Conservation (phyloP, 352 stramenopile genomes). For the Phytophthora megakarya region DNA sequence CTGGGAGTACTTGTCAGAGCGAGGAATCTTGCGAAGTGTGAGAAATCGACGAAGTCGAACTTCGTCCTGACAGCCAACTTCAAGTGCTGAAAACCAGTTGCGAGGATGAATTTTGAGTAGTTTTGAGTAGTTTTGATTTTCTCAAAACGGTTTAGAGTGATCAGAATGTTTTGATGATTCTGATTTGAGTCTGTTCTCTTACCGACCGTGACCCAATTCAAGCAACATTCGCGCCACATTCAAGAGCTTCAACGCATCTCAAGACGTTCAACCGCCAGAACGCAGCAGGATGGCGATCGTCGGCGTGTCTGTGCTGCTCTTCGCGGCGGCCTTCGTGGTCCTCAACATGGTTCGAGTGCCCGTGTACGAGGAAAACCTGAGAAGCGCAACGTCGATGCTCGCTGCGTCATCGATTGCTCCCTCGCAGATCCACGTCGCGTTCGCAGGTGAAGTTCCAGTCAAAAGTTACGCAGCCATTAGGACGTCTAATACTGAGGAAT, state of each 20-base stretch:
- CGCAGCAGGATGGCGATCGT: slow-evolving; percentile 25
- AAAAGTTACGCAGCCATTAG: slow-evolving; percentile 15
- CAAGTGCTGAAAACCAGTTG: no score
- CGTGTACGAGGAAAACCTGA: slow-evolving; percentile 35
- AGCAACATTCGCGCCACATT: slow-evolving; percentile 14
- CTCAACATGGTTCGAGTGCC: slow-evolving; percentile 15
- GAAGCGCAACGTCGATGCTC: neutral
- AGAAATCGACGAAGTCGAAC: no score
- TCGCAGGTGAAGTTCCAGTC: slow-evolving; percentile 40
- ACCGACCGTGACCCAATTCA: slow-evolving; percentile 18
- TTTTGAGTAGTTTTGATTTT: no score
- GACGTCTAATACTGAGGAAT: neutral
- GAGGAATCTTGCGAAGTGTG: no score
- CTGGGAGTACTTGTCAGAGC: no score
- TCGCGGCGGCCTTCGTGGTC: slow-evolving; percentile 27
- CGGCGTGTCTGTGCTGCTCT: slow-evolving; percentile 22
- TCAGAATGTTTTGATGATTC: no score
- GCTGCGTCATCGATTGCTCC: slow-evolving; percentile 20
- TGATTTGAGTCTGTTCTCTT: no score
- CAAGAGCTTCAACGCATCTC: slow-evolving; percentile 6
- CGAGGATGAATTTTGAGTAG: no score
- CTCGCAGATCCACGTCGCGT: slow-evolving; percentile 54
- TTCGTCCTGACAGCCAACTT: no score
- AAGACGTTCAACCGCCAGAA: no score
- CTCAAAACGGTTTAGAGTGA: no score